Evolutionary conservation across 768 basidiomycete genomes (phyloP).

Genomic region (Leccinum variicolor): DNA sequence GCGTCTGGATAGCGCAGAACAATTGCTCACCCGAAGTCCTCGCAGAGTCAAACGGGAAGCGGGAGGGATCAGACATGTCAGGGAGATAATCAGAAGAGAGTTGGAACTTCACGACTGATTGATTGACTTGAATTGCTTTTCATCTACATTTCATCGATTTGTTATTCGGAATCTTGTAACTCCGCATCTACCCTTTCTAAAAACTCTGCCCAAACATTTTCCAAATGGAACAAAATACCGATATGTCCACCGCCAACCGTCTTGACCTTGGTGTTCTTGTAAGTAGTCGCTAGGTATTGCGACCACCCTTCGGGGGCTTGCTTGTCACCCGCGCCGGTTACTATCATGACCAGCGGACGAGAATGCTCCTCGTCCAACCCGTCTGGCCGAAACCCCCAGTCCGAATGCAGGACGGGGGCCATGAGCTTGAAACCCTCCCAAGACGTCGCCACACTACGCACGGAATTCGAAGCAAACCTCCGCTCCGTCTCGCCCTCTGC

Average conservation of each 20-base stretch:
- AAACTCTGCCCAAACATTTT: slow-evolving; percentile 44
- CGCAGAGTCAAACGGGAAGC: slow-evolving; percentile 65
- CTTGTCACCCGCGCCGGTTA: slow-evolving; percentile 41
- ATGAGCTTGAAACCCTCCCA: slow-evolving; percentile 53
- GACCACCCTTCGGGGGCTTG: slow-evolving; percentile 42
- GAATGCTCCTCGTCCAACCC: slow-evolving; percentile 44
- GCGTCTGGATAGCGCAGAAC: slow-evolving; percentile 58
- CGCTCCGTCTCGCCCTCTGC: slow-evolving; percentile 43
- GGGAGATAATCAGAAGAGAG: slow-evolving; percentile 79
- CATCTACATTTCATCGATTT: slow-evolving; percentile 30
- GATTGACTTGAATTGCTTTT: slow-evolving; percentile 23
- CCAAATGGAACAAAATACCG: slow-evolving; percentile 41
- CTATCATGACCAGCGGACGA: slow-evolving; percentile 43
- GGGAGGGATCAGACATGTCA: slow-evolving; percentile 73
- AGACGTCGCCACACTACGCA: slow-evolving; percentile 45
- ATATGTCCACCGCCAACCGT: slow-evolving; percentile 49
- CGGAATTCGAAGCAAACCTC: slow-evolving; percentile 39
- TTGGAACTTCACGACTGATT: slow-evolving; percentile 69
- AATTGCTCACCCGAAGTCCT: slow-evolving; percentile 67
- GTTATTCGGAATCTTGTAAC: slow-evolving; percentile 19
- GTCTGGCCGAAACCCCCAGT: slow-evolving; percentile 48
- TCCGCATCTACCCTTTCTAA: slow-evolving; percentile 9
- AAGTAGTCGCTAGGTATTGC: slow-evolving; percentile 45
- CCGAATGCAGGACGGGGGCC: slow-evolving; percentile 41
- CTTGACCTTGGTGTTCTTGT: slow-evolving; percentile 41